Evolutionary conservation across 164 flowering plant genomes (phyloP).

Genomic region (Vitis rotundifolia): DNA sequence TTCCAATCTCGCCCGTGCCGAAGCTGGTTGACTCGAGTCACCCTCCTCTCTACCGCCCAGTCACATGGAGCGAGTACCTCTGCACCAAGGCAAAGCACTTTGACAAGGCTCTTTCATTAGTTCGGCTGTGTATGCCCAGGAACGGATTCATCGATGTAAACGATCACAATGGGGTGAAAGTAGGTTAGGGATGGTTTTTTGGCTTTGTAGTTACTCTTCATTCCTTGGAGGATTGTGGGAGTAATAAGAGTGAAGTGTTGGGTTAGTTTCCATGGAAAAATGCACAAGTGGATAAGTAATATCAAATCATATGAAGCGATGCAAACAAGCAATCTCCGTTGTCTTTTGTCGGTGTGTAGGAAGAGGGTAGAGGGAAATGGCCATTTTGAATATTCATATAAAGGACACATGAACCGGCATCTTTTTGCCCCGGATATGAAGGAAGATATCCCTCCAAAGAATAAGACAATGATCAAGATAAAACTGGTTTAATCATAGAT

Average conservation of each 20-base stretch:
- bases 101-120: slow-evolving; percentile 63
- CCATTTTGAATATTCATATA: slow-evolving; percentile 24
- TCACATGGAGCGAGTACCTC: slow-evolving; percentile 80
- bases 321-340: slow-evolving; percentile 33
- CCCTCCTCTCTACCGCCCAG: slow-evolving; percentile 59
- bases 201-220: background rate
- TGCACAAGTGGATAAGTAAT: slow-evolving; percentile 12
- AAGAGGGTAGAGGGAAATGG: slow-evolving; percentile 20
- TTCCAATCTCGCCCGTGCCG: slow-evolving; percentile 47
- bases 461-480: slow-evolving; percentile 30
- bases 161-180: slow-evolving; percentile 33
- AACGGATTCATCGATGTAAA: slow-evolving; percentile 34
- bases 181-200: slow-evolving; percentile 20
- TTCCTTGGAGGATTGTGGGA: slow-evolving; percentile 19
- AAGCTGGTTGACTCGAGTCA: slow-evolving; percentile 41
- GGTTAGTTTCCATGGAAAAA: background rate
- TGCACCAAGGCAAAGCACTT: slow-evolving; percentile 71
- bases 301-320: slow-evolving; percentile 24
- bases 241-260: slow-evolving; percentile 1
- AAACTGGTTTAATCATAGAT: slow-evolving; percentile 16
- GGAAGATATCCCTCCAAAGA: slow-evolving; percentile 31
- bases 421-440: slow-evolving; percentile 41
- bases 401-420: slow-evolving; percentile 42
- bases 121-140: slow-evolving; percentile 35
- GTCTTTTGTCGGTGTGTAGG: slow-evolving; percentile 26